phyloP scores from a whole-genome alignment of 1,284 basidiomycete species.

The Phellinidium pouzarii region DNA sequence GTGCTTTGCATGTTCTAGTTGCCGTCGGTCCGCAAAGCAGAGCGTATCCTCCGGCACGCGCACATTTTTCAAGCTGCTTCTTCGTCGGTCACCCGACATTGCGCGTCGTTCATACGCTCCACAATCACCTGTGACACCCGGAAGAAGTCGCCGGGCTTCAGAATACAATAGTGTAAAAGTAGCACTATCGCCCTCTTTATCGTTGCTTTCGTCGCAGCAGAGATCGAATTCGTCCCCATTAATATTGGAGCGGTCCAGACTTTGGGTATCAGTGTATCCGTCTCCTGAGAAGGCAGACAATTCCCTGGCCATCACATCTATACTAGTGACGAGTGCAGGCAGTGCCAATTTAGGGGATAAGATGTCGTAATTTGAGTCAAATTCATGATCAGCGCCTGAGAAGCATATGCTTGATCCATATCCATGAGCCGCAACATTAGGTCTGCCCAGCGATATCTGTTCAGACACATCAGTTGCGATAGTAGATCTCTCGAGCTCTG shows the following conservation, averaged over 20 bases:
- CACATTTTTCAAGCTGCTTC: background rate
- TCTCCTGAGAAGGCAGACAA: background rate
- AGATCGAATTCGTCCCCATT: background rate
- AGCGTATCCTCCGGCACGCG: no score
- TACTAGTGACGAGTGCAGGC: background rate
- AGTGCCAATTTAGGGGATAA: background rate
- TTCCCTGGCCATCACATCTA: conserved; percentile 1
- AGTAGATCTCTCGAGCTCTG: background rate
- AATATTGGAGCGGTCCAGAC: background rate
- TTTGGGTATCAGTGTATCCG: background rate
- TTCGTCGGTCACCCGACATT: no score
- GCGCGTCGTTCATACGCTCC: no score
- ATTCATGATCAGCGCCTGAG: conserved; percentile 9
- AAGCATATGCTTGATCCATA: background rate
- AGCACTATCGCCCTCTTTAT: background rate
- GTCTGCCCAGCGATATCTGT: background rate
- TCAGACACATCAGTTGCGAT: background rate
- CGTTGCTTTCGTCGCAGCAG: background rate
- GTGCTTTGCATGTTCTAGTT: background rate
- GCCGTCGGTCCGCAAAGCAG: background rate
- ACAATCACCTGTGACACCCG: no score
- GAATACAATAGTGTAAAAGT: background rate
- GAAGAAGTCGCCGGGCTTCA: background rate
- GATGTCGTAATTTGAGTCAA: background rate
- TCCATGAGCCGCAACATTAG: background rate